Evolutionary conservation across 1,139 yeast species (phyloP).

Genomic region (Neolecta irregularis): DNA sequence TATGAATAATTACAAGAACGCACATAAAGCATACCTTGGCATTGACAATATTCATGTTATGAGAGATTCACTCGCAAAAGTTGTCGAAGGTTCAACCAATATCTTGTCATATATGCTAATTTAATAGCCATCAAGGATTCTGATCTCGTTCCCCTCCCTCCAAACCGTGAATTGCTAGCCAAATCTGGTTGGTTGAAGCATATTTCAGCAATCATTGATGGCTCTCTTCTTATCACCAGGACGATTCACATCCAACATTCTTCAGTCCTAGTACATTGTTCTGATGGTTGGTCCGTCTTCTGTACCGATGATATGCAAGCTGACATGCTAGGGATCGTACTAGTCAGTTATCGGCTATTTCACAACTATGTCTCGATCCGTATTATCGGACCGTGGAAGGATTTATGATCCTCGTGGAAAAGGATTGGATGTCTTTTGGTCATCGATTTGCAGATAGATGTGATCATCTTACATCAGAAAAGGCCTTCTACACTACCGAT

Average conservation of each 20-base stretch:
- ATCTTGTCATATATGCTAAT: not conserved
- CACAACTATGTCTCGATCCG: slow-evolving; percentile 82
- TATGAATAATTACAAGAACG: slow-evolving; percentile 63
- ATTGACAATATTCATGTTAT: slow-evolving; percentile 92
- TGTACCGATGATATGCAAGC: too few species aligned
- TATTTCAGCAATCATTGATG: slow-evolving; percentile 49
- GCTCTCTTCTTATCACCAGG: slow-evolving; percentile 64
- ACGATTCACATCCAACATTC: slow-evolving; percentile 70
- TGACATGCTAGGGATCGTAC: too few species aligned
- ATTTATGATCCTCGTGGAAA: slow-evolving; percentile 68
- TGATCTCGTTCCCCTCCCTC: slow-evolving; percentile 39
- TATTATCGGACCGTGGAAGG: slow-evolving; percentile 78
- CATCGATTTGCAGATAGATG: slow-evolving; percentile 74
- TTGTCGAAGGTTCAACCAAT: slow-evolving; percentile 34
- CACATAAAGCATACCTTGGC: slow-evolving; percentile 63
- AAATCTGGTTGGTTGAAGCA: slow-evolving; percentile 74
- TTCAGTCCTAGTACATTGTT: slow-evolving; percentile 77
- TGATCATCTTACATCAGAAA: slow-evolving; percentile 44
- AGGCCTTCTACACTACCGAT: slow-evolving; percentile 17
- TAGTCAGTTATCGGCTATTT: slow-evolving; percentile 68
- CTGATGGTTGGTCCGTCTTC: slow-evolving; percentile 99
- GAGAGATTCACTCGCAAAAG: slow-evolving; percentile 62
- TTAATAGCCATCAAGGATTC: slow-evolving; percentile 39
- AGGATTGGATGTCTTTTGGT: slow-evolving; percentile 93
- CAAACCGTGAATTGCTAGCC: slow-evolving; percentile 33